A percentile compares a stretch with the other conserved stretches of the same genome.
These are phyloP conservation scores for Botrytis medusae DNA, from an alignment of 2,329 filamentous ascomycete species.

Conservation along the genomic window DNA sequence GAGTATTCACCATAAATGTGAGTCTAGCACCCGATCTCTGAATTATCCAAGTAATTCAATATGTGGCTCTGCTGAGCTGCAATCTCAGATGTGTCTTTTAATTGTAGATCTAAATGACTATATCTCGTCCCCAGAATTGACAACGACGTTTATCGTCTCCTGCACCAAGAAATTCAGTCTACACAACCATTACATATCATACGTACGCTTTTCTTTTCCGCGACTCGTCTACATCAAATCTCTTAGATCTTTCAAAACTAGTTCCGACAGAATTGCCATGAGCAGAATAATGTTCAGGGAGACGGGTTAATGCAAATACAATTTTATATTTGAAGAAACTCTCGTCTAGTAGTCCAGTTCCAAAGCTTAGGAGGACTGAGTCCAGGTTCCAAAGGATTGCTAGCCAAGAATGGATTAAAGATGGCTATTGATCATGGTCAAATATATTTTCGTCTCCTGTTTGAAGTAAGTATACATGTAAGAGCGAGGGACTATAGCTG, in stretches of 20 bases:
- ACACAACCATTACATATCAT: no score
- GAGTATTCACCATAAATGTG: rapidly evolving
- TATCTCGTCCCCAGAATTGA: not conserved
- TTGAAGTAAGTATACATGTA: not conserved
- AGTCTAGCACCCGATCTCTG: rapidly evolving
- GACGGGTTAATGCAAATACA: not conserved
- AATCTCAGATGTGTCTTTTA: rapidly evolving
- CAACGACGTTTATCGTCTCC: not conserved
- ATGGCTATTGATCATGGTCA: not conserved
- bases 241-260: rapidly evolving
- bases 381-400: not conserved
- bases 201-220: no score
- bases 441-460: not conserved
- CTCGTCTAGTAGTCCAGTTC: rapidly evolving
- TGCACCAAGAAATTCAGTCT: no score
- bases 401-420: not conserved
- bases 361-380: not conserved
- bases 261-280: not conserved
- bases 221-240: rapidly evolving
- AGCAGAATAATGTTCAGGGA: rapidly evolving
- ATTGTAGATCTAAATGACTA: not conserved
- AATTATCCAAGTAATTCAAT: not conserved
- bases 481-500: no score
- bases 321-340: not conserved
- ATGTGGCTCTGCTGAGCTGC: rapidly evolving